phyloP scores from a whole-genome alignment of 2,329 filamentous ascomycete species.

The Aspergillus sp. region DNA sequence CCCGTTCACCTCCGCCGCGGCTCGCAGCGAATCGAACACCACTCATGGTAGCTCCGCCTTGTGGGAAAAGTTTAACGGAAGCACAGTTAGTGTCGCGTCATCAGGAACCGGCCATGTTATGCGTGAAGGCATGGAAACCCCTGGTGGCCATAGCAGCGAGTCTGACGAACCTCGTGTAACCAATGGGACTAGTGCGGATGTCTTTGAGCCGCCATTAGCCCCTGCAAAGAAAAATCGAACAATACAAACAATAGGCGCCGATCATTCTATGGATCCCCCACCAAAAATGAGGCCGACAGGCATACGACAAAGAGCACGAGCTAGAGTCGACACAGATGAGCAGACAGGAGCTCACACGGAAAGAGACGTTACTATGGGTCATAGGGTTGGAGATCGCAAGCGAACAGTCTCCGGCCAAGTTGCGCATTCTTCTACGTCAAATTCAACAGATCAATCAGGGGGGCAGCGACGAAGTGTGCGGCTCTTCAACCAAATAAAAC shows the following conservation, averaged over 20 bases:
- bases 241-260: slow-evolving; percentile 53
- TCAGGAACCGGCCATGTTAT: slow-evolving; percentile 30
- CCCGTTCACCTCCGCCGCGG: slow-evolving; percentile 41
- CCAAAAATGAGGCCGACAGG: slow-evolving; percentile 63
- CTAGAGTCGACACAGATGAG: slow-evolving; percentile 41
- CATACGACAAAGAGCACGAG: slow-evolving; percentile 42
- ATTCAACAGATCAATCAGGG: slow-evolving; percentile 61
- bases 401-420: slow-evolving; percentile 86
- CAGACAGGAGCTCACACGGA: slow-evolving; percentile 32
- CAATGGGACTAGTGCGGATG: slow-evolving; percentile 31
- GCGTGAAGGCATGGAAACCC: slow-evolving; percentile 65
- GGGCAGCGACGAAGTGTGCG: slow-evolving; percentile 71
- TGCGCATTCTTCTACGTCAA: slow-evolving; percentile 52
- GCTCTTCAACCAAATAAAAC: slow-evolving; percentile 69
- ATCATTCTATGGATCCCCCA: slow-evolving; percentile 55
- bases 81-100: slow-evolving; percentile 43
- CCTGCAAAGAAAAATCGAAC: slow-evolving; percentile 54
- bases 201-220: slow-evolving; percentile 45
- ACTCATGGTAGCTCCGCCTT: slow-evolving; percentile 45
- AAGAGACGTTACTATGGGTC: slow-evolving; percentile 30
- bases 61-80: slow-evolving; percentile 51
- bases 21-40: slow-evolving; percentile 33
- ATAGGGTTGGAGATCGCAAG: slow-evolving; percentile 66
- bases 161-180: slow-evolving; percentile 40
- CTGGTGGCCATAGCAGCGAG: slow-evolving; percentile 51